Base-by-base conservation (phyloP, 2,329 filamentous ascomycete genomes). In the Cryphonectria radicalis region DNA sequence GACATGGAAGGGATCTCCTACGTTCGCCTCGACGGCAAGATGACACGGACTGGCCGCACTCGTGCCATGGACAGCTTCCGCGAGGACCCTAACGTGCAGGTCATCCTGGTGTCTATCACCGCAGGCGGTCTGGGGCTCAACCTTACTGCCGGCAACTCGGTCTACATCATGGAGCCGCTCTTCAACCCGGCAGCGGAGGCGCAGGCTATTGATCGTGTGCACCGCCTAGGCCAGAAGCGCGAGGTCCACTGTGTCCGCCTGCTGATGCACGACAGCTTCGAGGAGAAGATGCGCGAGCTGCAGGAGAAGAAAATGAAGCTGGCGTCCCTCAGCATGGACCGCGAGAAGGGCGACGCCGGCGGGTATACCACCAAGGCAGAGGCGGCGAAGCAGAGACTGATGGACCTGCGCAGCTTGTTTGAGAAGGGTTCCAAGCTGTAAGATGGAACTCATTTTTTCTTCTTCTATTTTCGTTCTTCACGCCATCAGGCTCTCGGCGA, bases 91-190 rank as follows among this genome's bases (percentile, higher is more conserved):
- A 82, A 80, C 0, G 88, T 97, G 50, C 90, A 90, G 43, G 91
- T 97, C 68, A 94, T 98, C 66, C 88, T 98, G 13, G 94, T 97
- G 19, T 97, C 94, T 13, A 97, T 98, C 81, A 94, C 91, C 78
- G 95, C 95, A 0, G 96, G 95, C 74, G 95, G 96, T 25, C 88
- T 98, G 22, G 95, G 95, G 19, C 89, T 98, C 55, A 98, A 98
- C 78, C 84, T 98, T 69, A 98, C 95, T 0, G 86, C 93, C 0
- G 95, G 92, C 43, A 96, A 91, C 78, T 92, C 89, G 69, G 95
- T 97, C 19, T 98, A 96, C 79, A 92, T 98, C 77, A 98, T 99
- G 95, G 96, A 99, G 80, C 96, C 96, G 6, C 95, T 98, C 78
- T 99, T 95, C 84, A 99, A 99, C 77, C 96, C 96, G 0, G 95